Percentiles rank a stretch among this genome's conserved stretches.
These are phyloP conservation scores for Hypericum perforatum DNA, from an alignment of 345 rosid species.

Conservation along the genomic window DNA sequence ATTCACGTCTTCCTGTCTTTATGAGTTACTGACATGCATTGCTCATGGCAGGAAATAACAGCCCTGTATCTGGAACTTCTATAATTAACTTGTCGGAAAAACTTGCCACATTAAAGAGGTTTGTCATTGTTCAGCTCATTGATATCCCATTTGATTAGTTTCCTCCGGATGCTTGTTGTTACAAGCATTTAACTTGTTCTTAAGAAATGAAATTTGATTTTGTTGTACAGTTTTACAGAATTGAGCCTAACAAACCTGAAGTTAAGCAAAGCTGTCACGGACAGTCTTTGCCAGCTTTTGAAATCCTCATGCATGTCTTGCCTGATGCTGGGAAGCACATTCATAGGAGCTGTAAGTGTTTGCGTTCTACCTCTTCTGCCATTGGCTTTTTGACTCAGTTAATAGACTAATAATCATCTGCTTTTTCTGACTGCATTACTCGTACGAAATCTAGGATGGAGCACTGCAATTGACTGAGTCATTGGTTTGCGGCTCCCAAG, in stretches of 20 bases:
- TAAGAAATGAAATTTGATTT: constrained; percentile 4
- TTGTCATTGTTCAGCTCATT: constrained; percentile 1
- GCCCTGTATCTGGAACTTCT: constrained; percentile 53
- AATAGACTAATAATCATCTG: background rate
- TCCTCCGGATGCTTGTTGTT: too few species aligned
- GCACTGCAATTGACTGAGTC: constrained; percentile 52
- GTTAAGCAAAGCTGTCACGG: constrained; percentile 53
- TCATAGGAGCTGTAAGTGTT: constrained; percentile 65
- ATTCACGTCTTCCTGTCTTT: constrained; percentile 2
- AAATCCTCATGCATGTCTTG: constrained; percentile 51
- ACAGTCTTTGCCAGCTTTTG: constrained; percentile 61
- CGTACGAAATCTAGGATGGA: constrained; percentile 43
- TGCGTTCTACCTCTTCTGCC: background rate
- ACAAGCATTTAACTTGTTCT: background rate
- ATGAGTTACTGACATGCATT: constrained; percentile 5
- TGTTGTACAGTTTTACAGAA: constrained; percentile 55
- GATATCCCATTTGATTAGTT: too few species aligned
- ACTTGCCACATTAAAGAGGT: constrained; percentile 58
- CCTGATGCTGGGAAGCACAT: constrained; percentile 64
- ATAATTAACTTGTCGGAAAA: constrained; percentile 51
- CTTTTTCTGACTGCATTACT: constrained; percentile 12
- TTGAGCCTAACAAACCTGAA: constrained; percentile 68
- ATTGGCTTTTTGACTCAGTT: background rate
- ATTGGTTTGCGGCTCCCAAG: constrained; percentile 37
- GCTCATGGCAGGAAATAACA: constrained; percentile 53